phyloP scores from a whole-genome alignment of 495 filamentous ascomycete genomes.

The Hyaloscypha bicolor region DNA sequence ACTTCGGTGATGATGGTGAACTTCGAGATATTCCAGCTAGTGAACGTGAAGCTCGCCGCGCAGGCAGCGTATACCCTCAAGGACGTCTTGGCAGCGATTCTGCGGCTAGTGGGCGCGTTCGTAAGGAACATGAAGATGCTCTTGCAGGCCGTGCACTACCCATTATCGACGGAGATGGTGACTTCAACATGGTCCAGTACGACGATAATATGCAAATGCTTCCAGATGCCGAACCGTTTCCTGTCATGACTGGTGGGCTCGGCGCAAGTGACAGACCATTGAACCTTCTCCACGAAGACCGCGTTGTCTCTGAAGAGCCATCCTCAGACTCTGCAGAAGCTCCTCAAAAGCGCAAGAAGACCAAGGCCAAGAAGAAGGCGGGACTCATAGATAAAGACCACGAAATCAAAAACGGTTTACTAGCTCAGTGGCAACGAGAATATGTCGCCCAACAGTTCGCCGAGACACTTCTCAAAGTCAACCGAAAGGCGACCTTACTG shows the following conservation, averaged over 20 bases:
- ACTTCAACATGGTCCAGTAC: slow-evolving; percentile 29
- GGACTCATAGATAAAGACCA: slow-evolving; percentile 23
- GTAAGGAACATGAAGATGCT: slow-evolving; percentile 43
- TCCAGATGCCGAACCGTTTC: slow-evolving; percentile 43
- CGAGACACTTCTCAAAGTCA: slow-evolving; percentile 14
- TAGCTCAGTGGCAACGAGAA: slow-evolving; percentile 26
- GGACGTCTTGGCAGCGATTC: slow-evolving; percentile 40
- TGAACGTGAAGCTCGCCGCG: slow-evolving; percentile 23
- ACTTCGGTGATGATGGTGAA: slow-evolving; percentile 38
- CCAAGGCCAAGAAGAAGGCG: slow-evolving; percentile 13
- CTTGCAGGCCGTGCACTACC: slow-evolving; percentile 26
- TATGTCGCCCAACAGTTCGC: slow-evolving; percentile 33
- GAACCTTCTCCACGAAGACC: slow-evolving; percentile 18
- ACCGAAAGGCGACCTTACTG: slow-evolving; percentile 40
- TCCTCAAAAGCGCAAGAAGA: slow-evolving; percentile 19
- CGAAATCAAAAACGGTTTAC: slow-evolving; percentile 22
- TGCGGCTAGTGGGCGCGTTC: slow-evolving; percentile 41
- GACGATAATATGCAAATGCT: slow-evolving; percentile 36
- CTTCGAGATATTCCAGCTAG: slow-evolving; percentile 30
- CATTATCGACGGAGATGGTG: slow-evolving; percentile 31
- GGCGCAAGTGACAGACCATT: slow-evolving; percentile 20
- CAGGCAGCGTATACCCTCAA: slow-evolving; percentile 14
- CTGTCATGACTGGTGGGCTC: slow-evolving; percentile 26
- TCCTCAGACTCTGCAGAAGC: slow-evolving; percentile 33
- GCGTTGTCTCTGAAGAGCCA: slow-evolving; percentile 24